phyloP scores from a whole-genome alignment of 768 basidiomycete species.

The Leccinum imitatum region DNA sequence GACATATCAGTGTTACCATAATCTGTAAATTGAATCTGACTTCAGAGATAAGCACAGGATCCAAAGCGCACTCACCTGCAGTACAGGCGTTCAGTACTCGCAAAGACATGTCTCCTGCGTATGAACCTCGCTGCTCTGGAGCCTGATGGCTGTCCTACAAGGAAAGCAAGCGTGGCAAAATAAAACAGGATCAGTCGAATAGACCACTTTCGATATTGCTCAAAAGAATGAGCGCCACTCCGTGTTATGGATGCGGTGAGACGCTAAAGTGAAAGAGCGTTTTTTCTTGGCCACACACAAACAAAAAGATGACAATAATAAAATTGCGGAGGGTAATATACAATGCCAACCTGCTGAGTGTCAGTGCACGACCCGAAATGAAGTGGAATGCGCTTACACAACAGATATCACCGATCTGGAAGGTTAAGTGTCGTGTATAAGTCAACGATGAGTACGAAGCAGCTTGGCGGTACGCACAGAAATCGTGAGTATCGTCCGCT shows the following conservation, averaged over 20 bases:
- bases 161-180: slow-evolving; percentile 42
- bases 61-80: slow-evolving; percentile 18
- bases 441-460: background rate
- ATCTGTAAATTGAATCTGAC: slow-evolving; percentile 4
- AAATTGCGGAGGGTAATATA: slow-evolving; percentile 37
- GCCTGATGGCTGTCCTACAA: slow-evolving; percentile 25
- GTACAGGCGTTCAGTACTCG: background rate
- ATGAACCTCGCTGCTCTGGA: slow-evolving; percentile 48
- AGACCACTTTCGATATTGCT: slow-evolving; percentile 57
- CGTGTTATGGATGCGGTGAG: slow-evolving; percentile 55
- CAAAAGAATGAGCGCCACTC: slow-evolving; percentile 81
- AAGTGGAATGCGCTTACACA: slow-evolving; percentile 38
- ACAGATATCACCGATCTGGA: slow-evolving; percentile 40
- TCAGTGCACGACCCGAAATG: slow-evolving; percentile 20
- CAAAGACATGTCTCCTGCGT: slow-evolving; percentile 42
- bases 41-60: background rate
- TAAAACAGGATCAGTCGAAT: slow-evolving; percentile 33
- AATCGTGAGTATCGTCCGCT: slow-evolving; percentile 94
- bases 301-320: slow-evolving; percentile 14
- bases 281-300: slow-evolving; percentile 12
- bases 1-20: background rate
- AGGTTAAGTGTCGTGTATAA: slow-evolving; percentile 1
- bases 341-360: slow-evolving; percentile 29
- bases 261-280: slow-evolving; percentile 87
- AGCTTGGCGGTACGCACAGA: slow-evolving; percentile 61